Base-by-base conservation (phyloP, 208 protist genomes). In the Acanthamoeba royreba region DNA sequence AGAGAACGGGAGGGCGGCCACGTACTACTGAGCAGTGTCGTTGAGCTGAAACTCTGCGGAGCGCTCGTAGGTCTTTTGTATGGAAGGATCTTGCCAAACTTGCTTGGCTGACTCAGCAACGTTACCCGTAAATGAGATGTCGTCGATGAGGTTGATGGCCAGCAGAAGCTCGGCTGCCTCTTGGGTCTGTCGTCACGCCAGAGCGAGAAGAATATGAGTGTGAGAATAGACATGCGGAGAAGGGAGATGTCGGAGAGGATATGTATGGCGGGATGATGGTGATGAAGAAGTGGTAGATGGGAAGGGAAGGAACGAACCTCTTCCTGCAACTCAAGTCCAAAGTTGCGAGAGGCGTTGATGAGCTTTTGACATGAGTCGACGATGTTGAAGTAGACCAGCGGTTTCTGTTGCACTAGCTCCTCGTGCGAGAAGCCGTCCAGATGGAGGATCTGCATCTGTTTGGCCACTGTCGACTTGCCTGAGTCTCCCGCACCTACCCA, bases 371-470 rank as follows among this genome's bases (percentile, higher is more conserved):
- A 97, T 31, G 94, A 92, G 33, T 63, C 69, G 49, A 97, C 83
- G 53, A 93, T 94, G 91, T 98, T 98, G 74, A 53, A 74, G 89
- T 94, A 97, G 55, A 98, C 58, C 33, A 95, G 92, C 4, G 31
- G 33, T 40, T 92, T 66, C 38, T 94, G 96, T 35, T 61, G 31
- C 11, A 94, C 28, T 13, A 86, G 52, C 49, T 98, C 96, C 28
- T 97, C 83, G 11, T 92, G 43, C 4, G 53, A 58, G 88, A 97
- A 98, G 47, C 97, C 97, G 33, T 97, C 61, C 13, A 89, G 25
- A 94, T 98, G 95, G 15, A 98, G 93, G 28, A 97, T 94, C 42
- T 96, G 96, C 97, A 98, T 98, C 90, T 98, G 97, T 81, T 98
- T 97, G 74, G 97, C 93, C 17, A 98, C 83, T 5, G 97, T 98